Evolutionary conservation across 139 green algal species (phyloP).

Genomic region (Monoraphidium neglectum): DNA sequence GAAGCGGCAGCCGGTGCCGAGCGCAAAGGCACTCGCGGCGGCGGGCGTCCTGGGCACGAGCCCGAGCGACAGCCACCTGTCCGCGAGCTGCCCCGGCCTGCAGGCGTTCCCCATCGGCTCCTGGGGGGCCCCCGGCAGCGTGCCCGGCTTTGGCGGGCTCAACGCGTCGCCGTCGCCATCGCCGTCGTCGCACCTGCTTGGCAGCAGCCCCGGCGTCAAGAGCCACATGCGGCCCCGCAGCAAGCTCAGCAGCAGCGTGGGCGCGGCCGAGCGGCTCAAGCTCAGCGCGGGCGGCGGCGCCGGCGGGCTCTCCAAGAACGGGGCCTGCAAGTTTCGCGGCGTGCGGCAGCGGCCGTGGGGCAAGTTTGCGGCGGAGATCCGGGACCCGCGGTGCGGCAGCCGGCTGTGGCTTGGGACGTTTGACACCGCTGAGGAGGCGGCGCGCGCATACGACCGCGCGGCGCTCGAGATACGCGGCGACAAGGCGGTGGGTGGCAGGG

Average conservation of each 20-base stretch:
- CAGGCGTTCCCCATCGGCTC: too few species aligned
- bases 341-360: constrained; percentile 86
- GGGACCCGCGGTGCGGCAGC: constrained; percentile 63
- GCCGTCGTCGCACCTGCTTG: constrained; percentile 11
- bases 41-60: too few species aligned
- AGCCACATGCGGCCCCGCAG: neutral
- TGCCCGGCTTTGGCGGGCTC: too few species aligned
- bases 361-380: constrained; percentile 86
- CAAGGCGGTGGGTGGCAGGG: constrained; percentile 16
- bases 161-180: too few species aligned
- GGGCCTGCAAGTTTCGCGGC: constrained; percentile 64
- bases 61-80: too few species aligned
- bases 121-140: too few species aligned
- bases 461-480: constrained; percentile 78
- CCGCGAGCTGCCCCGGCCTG: too few species aligned
- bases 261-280: constrained; percentile 11
- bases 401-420: constrained; percentile 90
- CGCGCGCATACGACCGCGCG: constrained; percentile 82
- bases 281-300: constrained; percentile 1
- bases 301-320: constrained; percentile 16
- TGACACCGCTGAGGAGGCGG: constrained; percentile 84
- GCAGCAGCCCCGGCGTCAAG: constrained; percentile 21
- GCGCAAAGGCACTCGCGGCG: too few species aligned
- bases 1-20: too few species aligned
- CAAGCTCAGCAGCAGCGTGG: constrained; percentile 18